These are phyloP conservation scores for Pythium diclinum DNA, from an alignment of 352 stramenopile genomes.

Conservation along the genomic window DNA sequence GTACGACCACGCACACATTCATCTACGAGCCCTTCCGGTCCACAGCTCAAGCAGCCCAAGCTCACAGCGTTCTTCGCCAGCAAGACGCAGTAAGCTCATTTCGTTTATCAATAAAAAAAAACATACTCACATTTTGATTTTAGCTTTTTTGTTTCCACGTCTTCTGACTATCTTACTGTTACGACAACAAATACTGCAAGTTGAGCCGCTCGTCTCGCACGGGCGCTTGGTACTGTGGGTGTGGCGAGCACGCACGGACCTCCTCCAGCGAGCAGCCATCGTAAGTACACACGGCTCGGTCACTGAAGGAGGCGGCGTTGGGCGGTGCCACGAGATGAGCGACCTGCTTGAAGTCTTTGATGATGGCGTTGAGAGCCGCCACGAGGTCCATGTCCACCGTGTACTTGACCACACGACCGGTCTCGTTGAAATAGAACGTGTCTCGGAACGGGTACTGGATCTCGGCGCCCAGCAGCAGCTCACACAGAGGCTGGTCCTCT, in stretches of 20 bases:
- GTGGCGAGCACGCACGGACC: not conserved
- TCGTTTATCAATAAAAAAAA: constrained; percentile 1
- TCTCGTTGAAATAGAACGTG: constrained; percentile 25
- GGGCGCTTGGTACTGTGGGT: not conserved
- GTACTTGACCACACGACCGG: constrained; percentile 21
- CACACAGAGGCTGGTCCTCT: constrained; percentile 33
- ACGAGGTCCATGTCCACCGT: constrained; percentile 23
- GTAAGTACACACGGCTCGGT: constrained; percentile 17
- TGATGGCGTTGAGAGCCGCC: constrained; percentile 12
- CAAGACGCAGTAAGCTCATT: not conserved
- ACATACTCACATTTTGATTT: not conserved
- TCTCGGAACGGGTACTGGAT: constrained; percentile 25
- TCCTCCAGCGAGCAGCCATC: constrained; percentile 12
- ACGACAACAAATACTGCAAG: constrained; percentile 19
- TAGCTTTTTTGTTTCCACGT: not conserved
- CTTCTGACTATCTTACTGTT: not conserved
- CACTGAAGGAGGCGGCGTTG: constrained; percentile 17
- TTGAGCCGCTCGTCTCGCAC: constrained; percentile 18
- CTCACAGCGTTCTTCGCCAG: constrained; percentile 18
- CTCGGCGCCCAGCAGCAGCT: constrained; percentile 17
- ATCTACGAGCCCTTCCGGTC: not conserved
- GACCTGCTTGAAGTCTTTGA: constrained; percentile 16
- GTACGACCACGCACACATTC: not conserved
- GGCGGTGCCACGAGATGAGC: constrained; percentile 10
- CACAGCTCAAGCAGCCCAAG: constrained; percentile 21